Conservation (phyloP, 164 flowering plant species). For the Paratinospora sagittata region DNA sequence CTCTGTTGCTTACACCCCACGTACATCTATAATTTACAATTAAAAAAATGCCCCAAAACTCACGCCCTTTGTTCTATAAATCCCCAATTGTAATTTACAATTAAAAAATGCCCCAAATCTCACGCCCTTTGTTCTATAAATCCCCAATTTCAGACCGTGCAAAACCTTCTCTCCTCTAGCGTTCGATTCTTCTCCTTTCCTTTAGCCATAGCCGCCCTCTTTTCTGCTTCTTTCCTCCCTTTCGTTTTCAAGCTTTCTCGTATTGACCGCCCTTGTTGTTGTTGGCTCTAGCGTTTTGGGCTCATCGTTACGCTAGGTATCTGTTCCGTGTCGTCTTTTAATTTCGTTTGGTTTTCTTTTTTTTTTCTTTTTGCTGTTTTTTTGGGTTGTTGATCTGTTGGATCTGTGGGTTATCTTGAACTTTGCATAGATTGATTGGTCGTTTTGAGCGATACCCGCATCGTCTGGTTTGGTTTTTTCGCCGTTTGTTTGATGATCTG, state of each 20-base stretch:
- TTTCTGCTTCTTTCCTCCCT: not conserved
- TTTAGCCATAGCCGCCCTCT: no score
- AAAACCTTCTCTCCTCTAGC: conserved; percentile 2
- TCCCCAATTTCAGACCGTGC: not conserved
- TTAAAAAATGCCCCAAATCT: not conserved
- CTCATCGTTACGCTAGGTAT: conserved; percentile 8
- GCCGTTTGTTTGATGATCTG: not conserved
- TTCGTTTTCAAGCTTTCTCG: not conserved
- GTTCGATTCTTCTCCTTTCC: not conserved
- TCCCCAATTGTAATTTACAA: not conserved
- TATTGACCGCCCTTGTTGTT: not conserved
- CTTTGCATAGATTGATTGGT: not conserved
- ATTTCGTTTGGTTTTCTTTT: not conserved
- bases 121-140: not conserved
- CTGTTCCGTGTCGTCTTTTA: not conserved
- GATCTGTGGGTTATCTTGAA: not conserved
- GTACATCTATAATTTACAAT: not conserved
- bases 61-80: not conserved
- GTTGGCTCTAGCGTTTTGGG: conserved; percentile 1
- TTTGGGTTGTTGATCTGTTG: not conserved
- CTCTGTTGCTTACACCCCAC: no score
- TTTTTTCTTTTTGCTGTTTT: not conserved
- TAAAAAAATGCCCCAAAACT: not conserved
- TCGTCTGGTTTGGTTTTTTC: no score
- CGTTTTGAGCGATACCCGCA: not conserved